Percentiles rank a stretch among this genome's conserved stretches.
These are phyloP conservation scores for Lachancea dasiensis DNA, from an alignment of 805 yeast species.

Conservation along the genomic window DNA sequence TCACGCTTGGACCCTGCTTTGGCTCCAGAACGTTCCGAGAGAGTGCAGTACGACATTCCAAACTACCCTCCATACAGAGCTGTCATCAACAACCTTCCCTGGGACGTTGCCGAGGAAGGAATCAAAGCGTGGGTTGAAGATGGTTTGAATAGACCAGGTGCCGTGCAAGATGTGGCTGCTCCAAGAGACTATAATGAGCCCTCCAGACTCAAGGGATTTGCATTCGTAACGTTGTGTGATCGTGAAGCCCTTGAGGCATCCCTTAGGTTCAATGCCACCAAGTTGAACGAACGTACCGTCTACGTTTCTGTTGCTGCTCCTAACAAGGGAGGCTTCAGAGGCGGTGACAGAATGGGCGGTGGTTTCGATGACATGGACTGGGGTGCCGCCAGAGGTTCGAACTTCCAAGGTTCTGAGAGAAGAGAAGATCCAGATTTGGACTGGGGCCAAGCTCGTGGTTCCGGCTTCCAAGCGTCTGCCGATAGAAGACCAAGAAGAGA, in stretches of 20 bases:
- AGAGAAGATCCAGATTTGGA: slow-evolving; percentile 33
- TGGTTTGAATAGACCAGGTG: slow-evolving; percentile 43
- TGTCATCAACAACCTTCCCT: slow-evolving; percentile 79
- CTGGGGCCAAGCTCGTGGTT: slow-evolving; percentile 27
- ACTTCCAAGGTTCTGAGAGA: slow-evolving; percentile 27
- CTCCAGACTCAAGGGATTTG: slow-evolving; percentile 77
- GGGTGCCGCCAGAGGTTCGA: slow-evolving; percentile 37
- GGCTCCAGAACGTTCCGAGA: slow-evolving; percentile 35
- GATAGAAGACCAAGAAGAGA: slow-evolving; percentile 32
- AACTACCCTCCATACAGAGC: slow-evolving; percentile 89
- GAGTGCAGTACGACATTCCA: slow-evolving; percentile 79
- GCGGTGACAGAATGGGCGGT: slow-evolving; percentile 33
- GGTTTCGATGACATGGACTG: slow-evolving; percentile 36
- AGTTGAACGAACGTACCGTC: slow-evolving; percentile 64
- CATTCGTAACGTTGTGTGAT: slow-evolving; percentile 76
- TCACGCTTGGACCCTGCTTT: slow-evolving; percentile 36
- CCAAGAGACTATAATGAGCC: slow-evolving; percentile 61
- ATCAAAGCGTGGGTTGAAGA: slow-evolving; percentile 57
- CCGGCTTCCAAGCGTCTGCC: slow-evolving; percentile 26
- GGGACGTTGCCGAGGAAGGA: slow-evolving; percentile 65
- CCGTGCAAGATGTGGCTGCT: slow-evolving; percentile 59
- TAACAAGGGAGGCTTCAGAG: slow-evolving; percentile 37
- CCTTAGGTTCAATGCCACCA: slow-evolving; percentile 60
- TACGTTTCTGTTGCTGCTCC: slow-evolving; percentile 80
- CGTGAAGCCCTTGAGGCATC: slow-evolving; percentile 73